Conservation (phyloP, 2,329 filamentous ascomycete genomes). For the Trichoderma sp. region DNA sequence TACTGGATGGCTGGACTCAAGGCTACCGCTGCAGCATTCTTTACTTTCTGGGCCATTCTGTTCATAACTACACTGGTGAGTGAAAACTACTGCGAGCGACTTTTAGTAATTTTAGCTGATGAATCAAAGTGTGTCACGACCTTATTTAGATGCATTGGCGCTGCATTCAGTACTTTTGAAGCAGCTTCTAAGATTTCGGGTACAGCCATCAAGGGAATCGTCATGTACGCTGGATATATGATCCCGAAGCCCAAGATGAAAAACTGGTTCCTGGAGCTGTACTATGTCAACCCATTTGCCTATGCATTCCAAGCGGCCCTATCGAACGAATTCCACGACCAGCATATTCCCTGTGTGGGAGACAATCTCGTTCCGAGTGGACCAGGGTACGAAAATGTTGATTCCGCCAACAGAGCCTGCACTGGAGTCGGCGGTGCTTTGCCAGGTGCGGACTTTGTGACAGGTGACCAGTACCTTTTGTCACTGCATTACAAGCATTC, state of each 20-base stretch:
- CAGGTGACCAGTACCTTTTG: background rate
- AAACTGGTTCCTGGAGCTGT: conserved; percentile 61
- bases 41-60: conserved; percentile 56
- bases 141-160: conserved; percentile 55
- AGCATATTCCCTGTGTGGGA: background rate
- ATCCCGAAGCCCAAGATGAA: conserved; percentile 61
- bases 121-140: conserved; percentile 51
- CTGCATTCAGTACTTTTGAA: conserved; percentile 55
- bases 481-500: background rate
- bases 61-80: background rate
- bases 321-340: background rate
- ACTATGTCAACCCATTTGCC: conserved; percentile 45
- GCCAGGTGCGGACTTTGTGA: background rate
- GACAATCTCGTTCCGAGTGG: background rate
- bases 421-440: background rate
- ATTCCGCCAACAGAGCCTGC: background rate
- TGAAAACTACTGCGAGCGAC: background rate
- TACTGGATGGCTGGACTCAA: conserved; percentile 64
- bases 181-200: conserved; percentile 57
- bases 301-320: background rate
- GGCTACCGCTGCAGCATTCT: conserved; percentile 51
- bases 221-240: conserved; percentile 64
- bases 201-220: conserved; percentile 46
- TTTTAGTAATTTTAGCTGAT: background rate
- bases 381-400: background rate